Evolutionary conservation across 768 basidiomycete species (phyloP), one percentile per base, ranked within the genome.

Genomic region (Suillus americanus): DNA sequence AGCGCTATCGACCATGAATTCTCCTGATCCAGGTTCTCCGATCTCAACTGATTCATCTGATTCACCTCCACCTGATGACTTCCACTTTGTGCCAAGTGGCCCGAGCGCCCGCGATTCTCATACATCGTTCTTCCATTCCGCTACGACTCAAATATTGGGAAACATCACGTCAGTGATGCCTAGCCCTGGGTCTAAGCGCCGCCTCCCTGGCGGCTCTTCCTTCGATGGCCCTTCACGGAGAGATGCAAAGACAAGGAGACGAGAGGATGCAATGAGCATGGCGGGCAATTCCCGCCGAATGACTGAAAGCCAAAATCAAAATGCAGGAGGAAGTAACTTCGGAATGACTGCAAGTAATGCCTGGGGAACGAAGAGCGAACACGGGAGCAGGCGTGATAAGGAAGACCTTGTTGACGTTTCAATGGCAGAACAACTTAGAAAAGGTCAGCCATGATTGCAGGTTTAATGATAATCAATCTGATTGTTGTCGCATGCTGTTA

Each of bases 371-470:
- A 74, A 71, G 59, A 75, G 75, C 46, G 81, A 83, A 45, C 74
- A 74, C 40, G 74, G 75, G 23, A 75, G 73, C n/a, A 84, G 81
- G 71, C 75, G 83, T 63, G 85, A 87, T 61, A 86, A 85, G 66
- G 85, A 85, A 50, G 86, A 87, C 23, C 75, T 87, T 60, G 75
- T 86, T 60, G 86, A 87, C 72, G 67, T 73, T 43, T 68, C 76
- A 60, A 63, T 85, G 25, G 84, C 85, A 37, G 86, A 87, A 16
- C 79, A 77, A 66, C 73, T 87, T 57, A 81, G 86, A 70, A 86
- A 85, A 79, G 85, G 86, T 84, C 63, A 33, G 14, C 3, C 20
- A 41, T 28, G n/a, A 28, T 57, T 28, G n/a, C 35, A 30, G 13
- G n/a, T 40, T 37, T 53, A 45, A n/a, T 51, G 10, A 50, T 35